These are phyloP conservation scores for Physaria fendleri DNA, from an alignment of 345 rosid genomes.

Conservation along the genomic window DNA sequence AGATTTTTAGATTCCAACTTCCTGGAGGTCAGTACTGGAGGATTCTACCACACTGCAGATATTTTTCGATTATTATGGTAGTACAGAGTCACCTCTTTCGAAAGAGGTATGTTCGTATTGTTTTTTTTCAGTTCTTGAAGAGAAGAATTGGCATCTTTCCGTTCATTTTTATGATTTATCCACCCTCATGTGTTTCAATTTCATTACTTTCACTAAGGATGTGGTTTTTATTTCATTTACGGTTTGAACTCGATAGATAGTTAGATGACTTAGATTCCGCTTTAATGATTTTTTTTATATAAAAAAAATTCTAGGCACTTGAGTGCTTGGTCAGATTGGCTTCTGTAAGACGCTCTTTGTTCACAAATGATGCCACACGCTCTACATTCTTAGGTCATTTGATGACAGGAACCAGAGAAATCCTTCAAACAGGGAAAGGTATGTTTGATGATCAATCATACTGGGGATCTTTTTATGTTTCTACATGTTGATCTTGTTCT, in stretches of 20 bases:
- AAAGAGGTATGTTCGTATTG: constrained; percentile 70
- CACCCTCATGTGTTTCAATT: not conserved
- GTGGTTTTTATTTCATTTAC: constrained; percentile 12
- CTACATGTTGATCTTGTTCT: constrained; percentile 11
- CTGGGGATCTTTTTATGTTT: not conserved
- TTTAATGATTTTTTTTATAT: no score
- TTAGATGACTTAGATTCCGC: not conserved
- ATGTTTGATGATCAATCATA: constrained; percentile 8
- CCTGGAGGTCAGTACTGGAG: constrained; percentile 89
- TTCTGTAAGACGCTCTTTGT: constrained; percentile 89
- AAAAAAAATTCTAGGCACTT: constrained; percentile 88
- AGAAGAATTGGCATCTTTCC: constrained; percentile 6
- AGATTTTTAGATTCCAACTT: constrained; percentile 69
- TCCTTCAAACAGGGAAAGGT: constrained; percentile 91
- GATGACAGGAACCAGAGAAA: constrained; percentile 95
- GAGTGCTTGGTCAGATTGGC: constrained; percentile 99
- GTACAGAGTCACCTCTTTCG: constrained; percentile 70
- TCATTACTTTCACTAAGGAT: constrained; percentile 2
- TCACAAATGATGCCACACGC: constrained; percentile 79
- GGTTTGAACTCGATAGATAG: constrained; percentile 3
- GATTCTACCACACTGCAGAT: constrained; percentile 89
- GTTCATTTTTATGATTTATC: no score
- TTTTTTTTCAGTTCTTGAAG: not conserved
- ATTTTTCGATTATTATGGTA: constrained; percentile 91
- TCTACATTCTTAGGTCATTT: constrained; percentile 85